Evolutionary conservation across 208 protist species (phyloP).

Genomic region (Histomonas meleagridis): DNA sequence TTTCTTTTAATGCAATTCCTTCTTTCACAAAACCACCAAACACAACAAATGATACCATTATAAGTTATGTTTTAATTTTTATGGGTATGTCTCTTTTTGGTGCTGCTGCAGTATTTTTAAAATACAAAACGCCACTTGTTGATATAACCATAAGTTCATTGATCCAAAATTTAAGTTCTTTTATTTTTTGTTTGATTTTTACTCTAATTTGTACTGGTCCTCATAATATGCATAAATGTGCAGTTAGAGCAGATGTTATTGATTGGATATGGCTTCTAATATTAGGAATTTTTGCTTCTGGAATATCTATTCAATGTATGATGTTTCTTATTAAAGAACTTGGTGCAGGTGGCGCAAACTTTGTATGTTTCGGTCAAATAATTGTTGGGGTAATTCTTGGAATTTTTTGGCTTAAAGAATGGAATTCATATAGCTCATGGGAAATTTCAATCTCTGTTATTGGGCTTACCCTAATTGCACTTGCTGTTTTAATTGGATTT

Average conservation of each 20-base stretch:
- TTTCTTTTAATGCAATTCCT: neutral
- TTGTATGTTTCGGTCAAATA: constrained; percentile 6
- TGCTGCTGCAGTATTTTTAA: neutral
- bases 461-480: neutral
- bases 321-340: neutral
- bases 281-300: neutral
- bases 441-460: neutral
- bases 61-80: neutral
- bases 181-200: neutral
- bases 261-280: neutral
- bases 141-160: neutral
- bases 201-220: neutral
- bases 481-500: neutral
- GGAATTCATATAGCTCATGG: neutral
- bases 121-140: neutral
- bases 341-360: neutral
- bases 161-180: neutral
- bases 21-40: neutral
- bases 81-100: neutral
- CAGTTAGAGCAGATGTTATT: neutral
- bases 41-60: neutral
- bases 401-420: neutral
- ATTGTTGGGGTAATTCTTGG: neutral
- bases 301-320: neutral
- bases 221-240: neutral